phyloP scores from a whole-genome alignment of 306 rosid species.

The Gillenia trifoliata region DNA sequence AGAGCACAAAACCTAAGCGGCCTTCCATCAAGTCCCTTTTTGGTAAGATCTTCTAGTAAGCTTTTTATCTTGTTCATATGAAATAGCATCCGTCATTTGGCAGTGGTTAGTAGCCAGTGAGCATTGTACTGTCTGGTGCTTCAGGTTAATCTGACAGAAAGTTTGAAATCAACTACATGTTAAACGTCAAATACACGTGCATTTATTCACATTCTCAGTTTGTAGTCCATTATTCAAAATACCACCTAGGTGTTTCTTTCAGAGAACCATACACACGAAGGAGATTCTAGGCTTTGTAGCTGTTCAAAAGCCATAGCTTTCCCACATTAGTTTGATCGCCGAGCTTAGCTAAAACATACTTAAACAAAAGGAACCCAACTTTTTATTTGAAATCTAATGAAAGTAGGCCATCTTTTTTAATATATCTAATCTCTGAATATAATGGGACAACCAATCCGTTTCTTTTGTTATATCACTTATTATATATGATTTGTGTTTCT shows the following conservation, averaged over 20 bases:
- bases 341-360: background rate
- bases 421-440: too few relatives aligned
- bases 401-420: too few relatives aligned
- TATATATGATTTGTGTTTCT: background rate
- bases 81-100: background rate
- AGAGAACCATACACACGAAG: background rate
- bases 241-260: background rate
- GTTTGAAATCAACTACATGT: background rate
- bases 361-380: too few relatives aligned
- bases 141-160: background rate
- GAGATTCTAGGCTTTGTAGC: too few relatives aligned
- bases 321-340: background rate
- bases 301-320: background rate
- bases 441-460: too few relatives aligned
- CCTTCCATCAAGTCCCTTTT: constrained; percentile 91
- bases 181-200: background rate
- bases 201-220: background rate
- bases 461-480: background rate
- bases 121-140: background rate
- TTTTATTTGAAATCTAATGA: too few relatives aligned
- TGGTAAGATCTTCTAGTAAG: constrained; percentile 37
- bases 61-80: background rate
- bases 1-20: constrained; percentile 76
- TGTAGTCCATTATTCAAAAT: background rate
- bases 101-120: too few relatives aligned